A percentile compares a stretch with the other conserved stretches of the same genome.
phyloP scores from a whole-genome alignment of 306 rosid genomes.

The Macrotyloma uniflorum region DNA sequence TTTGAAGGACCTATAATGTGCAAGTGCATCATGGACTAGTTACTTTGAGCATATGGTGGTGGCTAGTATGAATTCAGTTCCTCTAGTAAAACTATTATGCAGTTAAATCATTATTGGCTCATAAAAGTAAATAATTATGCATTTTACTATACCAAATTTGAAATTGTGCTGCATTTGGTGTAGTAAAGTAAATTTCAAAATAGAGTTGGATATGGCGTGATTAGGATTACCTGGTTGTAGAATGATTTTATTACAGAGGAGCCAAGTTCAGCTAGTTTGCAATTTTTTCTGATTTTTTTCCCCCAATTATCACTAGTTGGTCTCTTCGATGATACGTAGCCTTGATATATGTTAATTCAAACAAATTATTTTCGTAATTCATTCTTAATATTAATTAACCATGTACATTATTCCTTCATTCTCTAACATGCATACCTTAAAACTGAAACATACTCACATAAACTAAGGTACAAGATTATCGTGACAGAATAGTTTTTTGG shows the following conservation, averaged over 20 bases:
- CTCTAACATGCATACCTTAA: no score
- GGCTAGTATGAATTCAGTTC: not conserved
- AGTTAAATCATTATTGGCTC: not conserved
- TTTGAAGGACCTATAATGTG: constrained; percentile 28
- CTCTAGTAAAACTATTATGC: not conserved
- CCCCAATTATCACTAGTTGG: not conserved
- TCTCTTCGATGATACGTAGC: not conserved
- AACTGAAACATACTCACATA: no score
- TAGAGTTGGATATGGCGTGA: no score
- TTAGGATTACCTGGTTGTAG: not conserved
- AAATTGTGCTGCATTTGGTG: not conserved
- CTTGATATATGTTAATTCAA: not conserved
- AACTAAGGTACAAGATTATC: no score
- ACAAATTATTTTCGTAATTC: not conserved
- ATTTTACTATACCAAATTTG: not conserved
- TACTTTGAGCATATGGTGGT: not conserved
- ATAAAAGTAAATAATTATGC: not conserved
- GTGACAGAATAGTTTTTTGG: no score
- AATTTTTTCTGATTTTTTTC: not conserved
- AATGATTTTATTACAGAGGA: not conserved
- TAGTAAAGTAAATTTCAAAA: not conserved
- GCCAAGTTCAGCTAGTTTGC: not conserved
- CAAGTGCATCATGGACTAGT: not conserved
- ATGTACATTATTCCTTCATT: no score
- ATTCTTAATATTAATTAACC: not conserved